Evolutionary conservation across 805 yeast genomes (phyloP), one percentile per base, ranked within the genome.

Genomic region (Teunomyces funiuensis): DNA sequence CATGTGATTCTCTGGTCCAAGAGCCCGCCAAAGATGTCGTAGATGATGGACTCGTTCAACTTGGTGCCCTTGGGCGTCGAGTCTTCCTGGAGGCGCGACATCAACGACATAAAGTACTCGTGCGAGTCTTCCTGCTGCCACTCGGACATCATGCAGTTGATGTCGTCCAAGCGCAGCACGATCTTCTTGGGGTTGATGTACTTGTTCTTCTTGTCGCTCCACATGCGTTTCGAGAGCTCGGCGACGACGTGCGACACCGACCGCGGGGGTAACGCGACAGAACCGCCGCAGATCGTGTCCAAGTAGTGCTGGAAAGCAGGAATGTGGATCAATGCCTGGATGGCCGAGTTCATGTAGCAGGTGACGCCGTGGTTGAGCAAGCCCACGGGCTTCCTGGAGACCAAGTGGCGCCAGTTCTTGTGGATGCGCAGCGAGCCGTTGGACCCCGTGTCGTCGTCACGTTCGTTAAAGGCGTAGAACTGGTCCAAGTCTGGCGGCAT

Each of bases 51-150:
- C 49, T 83, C 75, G 50, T 85, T 85, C 55, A 90, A 69, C 58
- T 90, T 90, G 36, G 70, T 75, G n/a, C 96, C 97, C 57, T 79
- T 83, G 27, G 98, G 98, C 1, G 93, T 88, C 9, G 88, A 77
- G 58, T 90, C 97, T 58, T 90, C 97, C 64, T 90, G 98, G 39
- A 90, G 66, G 39, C 97, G 69, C 6, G 91, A 80, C 74, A 90
- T 76, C 46, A 90, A 69, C 9, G 96, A 87, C 97, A 90, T 90
- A 61, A 85, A 88, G 66, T 90, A 93, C 65, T 93, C 99, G 64
- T 93, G 99, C 0, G 96, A 85, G 64, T 93, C 99, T 63, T 93
- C 98, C 62, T 93, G 99, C 63, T 88, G 90, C 96, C 96, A 90
- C 60, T 83, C 93, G 33, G 89, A 82, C 96, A 90, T 88, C 96